These are phyloP conservation scores for Cucurbita maxima DNA, from an alignment of 306 rosid species.

Conservation along the genomic window DNA sequence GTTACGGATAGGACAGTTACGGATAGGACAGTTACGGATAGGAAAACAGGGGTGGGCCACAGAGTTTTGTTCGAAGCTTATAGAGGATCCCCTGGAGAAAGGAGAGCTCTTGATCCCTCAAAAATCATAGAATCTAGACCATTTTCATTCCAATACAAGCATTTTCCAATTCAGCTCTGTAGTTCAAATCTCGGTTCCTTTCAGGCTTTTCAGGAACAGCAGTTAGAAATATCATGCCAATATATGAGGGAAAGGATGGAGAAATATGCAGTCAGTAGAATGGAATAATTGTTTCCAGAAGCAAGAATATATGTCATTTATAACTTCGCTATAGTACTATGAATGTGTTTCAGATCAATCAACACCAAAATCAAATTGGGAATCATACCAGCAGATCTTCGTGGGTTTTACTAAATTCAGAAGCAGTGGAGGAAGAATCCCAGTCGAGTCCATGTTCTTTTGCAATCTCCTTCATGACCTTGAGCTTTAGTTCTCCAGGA, in stretches of 20 bases:
- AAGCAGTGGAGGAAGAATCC: slow-evolving; percentile 74
- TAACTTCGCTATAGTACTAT: neutral
- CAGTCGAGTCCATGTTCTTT: slow-evolving; percentile 57
- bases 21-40: neutral
- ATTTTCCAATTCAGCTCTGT: neutral
- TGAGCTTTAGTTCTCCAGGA: slow-evolving; percentile 59
- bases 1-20: neutral
- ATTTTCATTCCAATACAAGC: neutral
- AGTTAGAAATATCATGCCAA: neutral
- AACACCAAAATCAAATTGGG: neutral
- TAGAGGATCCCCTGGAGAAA: neutral
- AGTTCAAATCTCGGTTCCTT: neutral
- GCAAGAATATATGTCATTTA: neutral
- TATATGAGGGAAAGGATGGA: neutral
- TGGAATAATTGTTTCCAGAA: neutral
- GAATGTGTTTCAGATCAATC: neutral
- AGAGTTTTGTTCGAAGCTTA: neutral
- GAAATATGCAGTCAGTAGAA: neutral
- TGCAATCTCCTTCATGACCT: slow-evolving; percentile 70
- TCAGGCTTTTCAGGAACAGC: neutral
- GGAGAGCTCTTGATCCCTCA: neutral
- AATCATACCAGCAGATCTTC: slow-evolving; percentile 88
- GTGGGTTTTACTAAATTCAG: slow-evolving; percentile 65
- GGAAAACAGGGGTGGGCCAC: neutral
- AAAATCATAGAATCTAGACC: neutral